Base-by-base conservation (phyloP, 2,329 filamentous ascomycete genomes). In the Aurifilum marmelostoma region DNA sequence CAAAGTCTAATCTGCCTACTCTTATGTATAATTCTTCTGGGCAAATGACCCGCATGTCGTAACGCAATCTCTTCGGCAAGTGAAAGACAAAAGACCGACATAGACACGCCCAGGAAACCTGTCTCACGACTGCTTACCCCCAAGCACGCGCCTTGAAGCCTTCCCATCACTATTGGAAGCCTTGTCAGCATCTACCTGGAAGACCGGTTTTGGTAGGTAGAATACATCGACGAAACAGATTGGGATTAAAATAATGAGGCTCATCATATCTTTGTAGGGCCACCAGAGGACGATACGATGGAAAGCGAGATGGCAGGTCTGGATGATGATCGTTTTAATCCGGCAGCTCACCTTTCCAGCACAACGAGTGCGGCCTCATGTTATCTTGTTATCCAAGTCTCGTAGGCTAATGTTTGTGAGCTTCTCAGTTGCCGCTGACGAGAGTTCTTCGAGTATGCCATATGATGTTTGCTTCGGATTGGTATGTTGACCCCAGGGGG, bases 401-500 rank as follows among this genome's bases (percentile, higher is more conserved):
- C 47, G 47, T 50, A 24, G 47, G 47, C 5, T 50, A 11, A 24
- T 18, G 9, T 5, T n/a, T 24, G 47, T 50, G 21, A 4, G 21
- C 21, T 50, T 50, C 47, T 50, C 16, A 50, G 47, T 50, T 50
- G 2, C 47, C 4, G 18, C 21, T 7, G 5, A 6, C 52, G 63
- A 66, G 37, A 41, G 27, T 59, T 43, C 50, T 67, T 16, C 54
- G 21, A 52, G 27, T 56, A 18, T 66, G 54, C 63, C 52, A 52
- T 69, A 62, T 27, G 54, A 69, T 58, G 64, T 66, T 52, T 69
- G 67, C 58, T 69, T 66, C 59, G 67, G 67, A 12, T 29, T 61
- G 67, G 67, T 69, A 67, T 50, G 43, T 62, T 18, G n/a, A n/a
- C n/a, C n/a, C n/a, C n/a, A n/a, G n/a, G n/a, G n/a, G n/a, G n/a